These are phyloP conservation scores for Kodamaea sp. DNA, from an alignment of 1,139 yeast genomes.

Conservation along the genomic window DNA sequence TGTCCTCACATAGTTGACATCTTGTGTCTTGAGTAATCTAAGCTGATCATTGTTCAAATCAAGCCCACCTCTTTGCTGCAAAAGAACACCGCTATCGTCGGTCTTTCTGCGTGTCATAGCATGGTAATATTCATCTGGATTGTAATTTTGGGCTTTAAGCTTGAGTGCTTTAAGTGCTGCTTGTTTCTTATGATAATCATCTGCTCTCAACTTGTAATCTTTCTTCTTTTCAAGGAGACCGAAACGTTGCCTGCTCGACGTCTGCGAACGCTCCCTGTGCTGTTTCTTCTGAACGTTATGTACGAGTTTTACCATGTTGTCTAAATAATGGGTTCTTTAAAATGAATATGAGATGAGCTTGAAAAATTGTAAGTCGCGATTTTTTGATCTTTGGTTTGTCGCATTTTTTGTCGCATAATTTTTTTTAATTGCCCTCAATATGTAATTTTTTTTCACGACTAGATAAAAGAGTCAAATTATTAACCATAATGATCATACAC, in stretches of 20 bases:
- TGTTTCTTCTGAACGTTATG: constrained; percentile 94
- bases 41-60: constrained; percentile 69
- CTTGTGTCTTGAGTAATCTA: constrained; percentile 82
- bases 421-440: too few relatives aligned
- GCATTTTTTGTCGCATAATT: too few relatives aligned
- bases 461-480: too few relatives aligned
- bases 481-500: too few relatives aligned
- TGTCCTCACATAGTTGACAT: constrained; percentile 78
- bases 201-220: constrained; percentile 86
- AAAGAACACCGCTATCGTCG: constrained; percentile 62
- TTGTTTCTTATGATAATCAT: constrained; percentile 84
- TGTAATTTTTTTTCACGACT: too few relatives aligned
- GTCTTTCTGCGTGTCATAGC: constrained; percentile 75
- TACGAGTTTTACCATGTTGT: constrained; percentile 67
- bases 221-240: constrained; percentile 94
- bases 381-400: too few relatives aligned
- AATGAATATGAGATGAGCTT: constrained; percentile 7
- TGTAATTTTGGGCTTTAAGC: constrained; percentile 66
- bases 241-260: constrained; percentile 62
- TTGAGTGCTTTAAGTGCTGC: constrained; percentile 75
- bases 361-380: not conserved
- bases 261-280: constrained; percentile 91
- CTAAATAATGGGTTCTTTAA: too few relatives aligned
- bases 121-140: constrained; percentile 97
- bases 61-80: constrained; percentile 66